Percentiles rank a stretch among this genome's conserved stretches.
Conservation (phyloP, 371 early-diverging fungal species). For the Nosema granulosis region DNA sequence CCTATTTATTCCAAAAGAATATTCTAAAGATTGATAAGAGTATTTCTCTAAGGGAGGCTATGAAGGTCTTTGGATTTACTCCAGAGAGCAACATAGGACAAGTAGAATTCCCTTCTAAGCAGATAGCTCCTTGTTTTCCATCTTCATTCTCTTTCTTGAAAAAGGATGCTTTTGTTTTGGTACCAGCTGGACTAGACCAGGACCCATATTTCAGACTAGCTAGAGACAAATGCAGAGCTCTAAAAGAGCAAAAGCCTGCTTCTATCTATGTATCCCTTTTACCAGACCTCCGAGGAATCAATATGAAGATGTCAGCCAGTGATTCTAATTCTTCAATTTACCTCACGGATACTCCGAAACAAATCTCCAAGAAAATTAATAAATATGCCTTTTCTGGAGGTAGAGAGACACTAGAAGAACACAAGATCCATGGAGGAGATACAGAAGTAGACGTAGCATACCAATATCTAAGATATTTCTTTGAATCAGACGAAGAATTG, state of each 20-base stretch:
- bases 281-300: constrained; percentile 78
- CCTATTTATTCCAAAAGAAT: constrained; percentile 71
- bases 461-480: constrained; percentile 90
- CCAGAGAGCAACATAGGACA: constrained; percentile 58
- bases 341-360: constrained; percentile 81
- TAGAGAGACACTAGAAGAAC: constrained; percentile 81
- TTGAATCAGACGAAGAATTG: constrained; percentile 88
- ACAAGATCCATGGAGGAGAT: constrained; percentile 80
- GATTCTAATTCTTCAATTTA: constrained; percentile 82
- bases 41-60: constrained; percentile 63
- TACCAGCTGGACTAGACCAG: constrained; percentile 98
- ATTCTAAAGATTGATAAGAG: constrained; percentile 56
- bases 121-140: constrained; percentile 66
- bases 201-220: constrained; percentile 99
- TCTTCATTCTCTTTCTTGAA: constrained; percentile 55
- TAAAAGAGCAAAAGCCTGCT: constrained; percentile 91
- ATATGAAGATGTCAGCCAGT: constrained; percentile 95
- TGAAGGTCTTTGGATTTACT: constrained; percentile 65
- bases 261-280: constrained; percentile 89
- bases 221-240: constrained; percentile 83
- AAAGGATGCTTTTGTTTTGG: constrained; percentile 83
- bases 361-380: constrained; percentile 97
- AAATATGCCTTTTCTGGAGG: constrained; percentile 92
- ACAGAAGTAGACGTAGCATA: constrained; percentile 91
- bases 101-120: constrained; percentile 61